A percentile compares a stretch with the other conserved stretches of the same genome.
phyloP scores from a whole-genome alignment of 2,329 filamentous ascomycete genomes.

The Fusarium nodosum region DNA sequence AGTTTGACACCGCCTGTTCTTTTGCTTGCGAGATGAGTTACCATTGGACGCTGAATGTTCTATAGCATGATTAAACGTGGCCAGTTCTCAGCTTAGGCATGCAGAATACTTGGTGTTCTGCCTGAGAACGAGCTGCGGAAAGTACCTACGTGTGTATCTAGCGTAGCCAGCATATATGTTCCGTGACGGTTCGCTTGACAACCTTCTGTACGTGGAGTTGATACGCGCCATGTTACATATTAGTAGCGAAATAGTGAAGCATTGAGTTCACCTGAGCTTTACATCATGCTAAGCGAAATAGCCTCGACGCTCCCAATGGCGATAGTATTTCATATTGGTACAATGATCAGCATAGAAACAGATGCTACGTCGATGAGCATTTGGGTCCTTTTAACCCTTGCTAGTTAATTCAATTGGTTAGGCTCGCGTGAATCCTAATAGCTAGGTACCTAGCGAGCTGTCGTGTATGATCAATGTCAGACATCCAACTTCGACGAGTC shows the following conservation, averaged over 20 bases:
- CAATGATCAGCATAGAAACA: constrained; percentile 32
- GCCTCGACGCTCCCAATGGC: not conserved
- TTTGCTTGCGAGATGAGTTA: not conserved
- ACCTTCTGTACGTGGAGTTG: not conserved
- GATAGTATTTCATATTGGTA: not conserved
- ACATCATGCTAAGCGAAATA: constrained; percentile 26
- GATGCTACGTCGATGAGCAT: constrained; percentile 27
- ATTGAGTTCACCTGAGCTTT: constrained; percentile 3
- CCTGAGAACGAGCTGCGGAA: not conserved
- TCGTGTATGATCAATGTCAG: not conserved
- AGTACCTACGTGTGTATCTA: not conserved
- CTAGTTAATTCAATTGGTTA: constrained; percentile 2
- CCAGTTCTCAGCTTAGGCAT: constrained; percentile 1
- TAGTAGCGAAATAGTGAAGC: constrained; percentile 12
- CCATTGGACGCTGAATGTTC: not conserved
- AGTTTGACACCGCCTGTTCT: constrained; percentile 4
- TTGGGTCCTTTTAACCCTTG: constrained; percentile 24
- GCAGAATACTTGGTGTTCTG: constrained; percentile 4
- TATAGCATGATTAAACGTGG: constrained; percentile 4
- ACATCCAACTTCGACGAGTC: constrained; percentile 2
- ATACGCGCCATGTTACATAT: constrained; percentile 3
- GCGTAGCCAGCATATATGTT: not conserved
- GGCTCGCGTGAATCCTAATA: constrained; percentile 5
- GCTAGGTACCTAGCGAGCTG: not conserved
- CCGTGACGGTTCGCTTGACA: not conserved